Evolutionary conservation across 768 basidiomycete genomes (phyloP).

Genomic region (Rubroboletus satanas): DNA sequence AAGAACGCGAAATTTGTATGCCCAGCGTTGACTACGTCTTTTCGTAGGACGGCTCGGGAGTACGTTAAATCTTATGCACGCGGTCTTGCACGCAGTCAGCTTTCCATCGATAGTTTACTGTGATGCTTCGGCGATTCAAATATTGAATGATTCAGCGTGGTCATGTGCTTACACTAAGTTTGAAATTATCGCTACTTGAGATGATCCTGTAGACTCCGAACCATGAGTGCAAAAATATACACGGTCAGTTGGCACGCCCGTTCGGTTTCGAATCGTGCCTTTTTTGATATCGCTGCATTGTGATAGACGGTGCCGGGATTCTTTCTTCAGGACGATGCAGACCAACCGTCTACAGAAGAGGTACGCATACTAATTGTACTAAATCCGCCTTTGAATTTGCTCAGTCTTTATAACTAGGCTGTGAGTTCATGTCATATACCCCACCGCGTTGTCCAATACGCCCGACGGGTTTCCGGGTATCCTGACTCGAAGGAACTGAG

Average conservation of each 20-base stretch:
- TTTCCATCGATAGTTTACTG: too few relatives aligned
- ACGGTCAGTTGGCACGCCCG: slow-evolving; percentile 3
- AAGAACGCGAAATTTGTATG: neutral
- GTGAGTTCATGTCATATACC: slow-evolving; percentile 4
- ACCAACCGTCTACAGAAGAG: neutral
- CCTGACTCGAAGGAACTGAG: neutral
- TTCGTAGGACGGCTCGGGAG: neutral
- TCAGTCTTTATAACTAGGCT: slow-evolving; percentile 4
- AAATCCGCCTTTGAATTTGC: neutral
- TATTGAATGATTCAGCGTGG: too few relatives aligned
- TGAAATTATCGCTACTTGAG: too few relatives aligned
- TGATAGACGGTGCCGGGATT: slow-evolving; percentile 18
- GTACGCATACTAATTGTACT: slow-evolving; percentile 1
- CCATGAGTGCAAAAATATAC: slow-evolving; percentile 13
- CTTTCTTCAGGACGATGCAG: slow-evolving; percentile 19
- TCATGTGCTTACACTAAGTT: too few relatives aligned
- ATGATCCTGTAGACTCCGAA: neutral
- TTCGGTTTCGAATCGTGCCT: neutral
- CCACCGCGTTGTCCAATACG: neutral
- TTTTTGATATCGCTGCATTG: neutral
- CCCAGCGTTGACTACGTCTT: neutral
- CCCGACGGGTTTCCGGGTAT: neutral
- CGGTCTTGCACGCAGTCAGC: too few relatives aligned
- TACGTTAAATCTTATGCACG: too few relatives aligned
- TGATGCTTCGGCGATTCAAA: too few relatives aligned